Evolutionary conservation across 78 protist species (phyloP).

Genomic region (Dictyostelium discoideum): dicty_2.7 NC_007090.3:3959501-3960000

Average conservation of each 20-base stretch:
- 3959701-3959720: constrained; percentile 61
- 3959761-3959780: not conserved
- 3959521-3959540: not conserved
- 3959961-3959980: not conserved
- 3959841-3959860: not conserved
- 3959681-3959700: constrained; percentile 89
- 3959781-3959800: too few species aligned
- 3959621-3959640: constrained; percentile 83
- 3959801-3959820: not conserved
- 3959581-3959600: not conserved
- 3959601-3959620: constrained; percentile 75
- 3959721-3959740: not conserved
- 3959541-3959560: too few species aligned
- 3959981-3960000: not conserved
- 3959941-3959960: not conserved
- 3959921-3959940: not conserved
- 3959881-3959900: not conserved
- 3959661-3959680: constrained; percentile 89
- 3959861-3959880: not conserved
- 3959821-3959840: not conserved
- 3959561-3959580: too few species aligned
- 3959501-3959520: too few species aligned
- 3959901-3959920: not conserved
- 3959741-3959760: not conserved
- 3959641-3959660: constrained; percentile 81